Base-by-base conservation (phyloP, 2,329 filamentous ascomycete genomes). In the Esteya vermicola region DNA sequence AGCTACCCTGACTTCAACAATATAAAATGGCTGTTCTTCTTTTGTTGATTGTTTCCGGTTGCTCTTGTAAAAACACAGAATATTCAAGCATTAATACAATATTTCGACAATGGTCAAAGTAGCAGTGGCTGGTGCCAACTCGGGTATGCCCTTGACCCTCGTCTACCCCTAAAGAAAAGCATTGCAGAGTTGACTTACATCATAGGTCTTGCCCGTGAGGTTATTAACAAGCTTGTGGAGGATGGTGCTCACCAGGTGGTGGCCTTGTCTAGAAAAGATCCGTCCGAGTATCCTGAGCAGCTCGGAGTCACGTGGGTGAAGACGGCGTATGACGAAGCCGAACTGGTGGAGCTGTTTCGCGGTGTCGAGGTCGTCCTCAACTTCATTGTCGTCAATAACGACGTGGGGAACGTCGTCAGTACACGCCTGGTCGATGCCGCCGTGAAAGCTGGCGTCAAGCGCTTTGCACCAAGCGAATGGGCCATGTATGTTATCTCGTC, bases 381-480 rank as follows among this genome's bases (percentile, higher is more conserved):
- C 36, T 44, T 44, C n/a, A 41, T 44, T 19, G 36, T 44, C 9
- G 33, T 41, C 22, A 9, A 23, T 26, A 25, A 28, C 27, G 43
- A 45, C 16, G 36, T 37, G 4, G 34, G 18, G 22, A 45, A 38
- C 12, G 42, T 7, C 12, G 31, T 39, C 6, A 14, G 31, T 9
- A 22, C 19, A 20, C 36, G 28, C 19, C 55, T 80, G 36, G 70
- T 79, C 38, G 70, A 79, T 42, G 76, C 74, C 1, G 63, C 71
- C 7, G 60, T 76, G 31, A 57, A 60, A 3, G 74, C 73, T 2
- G 71, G 73, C 1, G 75, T 81, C 6, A 67, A 68, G 47, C 64
- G 73, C 8, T 78, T 75, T 50, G 64, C 77, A 1, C 73, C 75
- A 2, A 72, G 70, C 27, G 78, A 82, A 47, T 81, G 67, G 45